Percentiles rank a stretch among this genome's conserved stretches.
Conservation (phyloP, 805 yeast species). For the Candida adriatica region DNA sequence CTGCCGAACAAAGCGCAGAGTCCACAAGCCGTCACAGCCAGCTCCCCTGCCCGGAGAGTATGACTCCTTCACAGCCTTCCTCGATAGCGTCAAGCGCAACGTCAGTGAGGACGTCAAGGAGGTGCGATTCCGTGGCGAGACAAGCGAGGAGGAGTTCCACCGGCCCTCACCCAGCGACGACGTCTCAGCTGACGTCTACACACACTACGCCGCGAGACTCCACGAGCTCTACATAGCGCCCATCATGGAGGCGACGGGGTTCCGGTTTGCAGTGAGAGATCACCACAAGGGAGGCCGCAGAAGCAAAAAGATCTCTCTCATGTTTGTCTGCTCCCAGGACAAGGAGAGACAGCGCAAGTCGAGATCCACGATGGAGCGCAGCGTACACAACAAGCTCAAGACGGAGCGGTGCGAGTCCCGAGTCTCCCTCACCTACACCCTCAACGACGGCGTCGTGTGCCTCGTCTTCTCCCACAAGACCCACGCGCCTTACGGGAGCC, state of each 20-base stretch:
- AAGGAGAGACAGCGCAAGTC: constrained; percentile 35
- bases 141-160: constrained; percentile 27
- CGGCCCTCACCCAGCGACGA: constrained; percentile 26
- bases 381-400: constrained; percentile 33
- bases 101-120: constrained; percentile 29
- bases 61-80: constrained; percentile 28
- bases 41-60: constrained; percentile 21
- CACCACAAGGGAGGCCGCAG: constrained; percentile 37
- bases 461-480: constrained; percentile 33
- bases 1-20: constrained; percentile 34
- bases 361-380: constrained; percentile 32
- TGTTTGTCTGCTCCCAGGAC: constrained; percentile 40
- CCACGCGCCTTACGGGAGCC: constrained; percentile 31
- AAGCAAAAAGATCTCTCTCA: constrained; percentile 35
- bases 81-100: constrained; percentile 30
- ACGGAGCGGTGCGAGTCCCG: constrained; percentile 35
- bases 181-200: constrained; percentile 27
- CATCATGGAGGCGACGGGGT: constrained; percentile 34
- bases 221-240: constrained; percentile 33
- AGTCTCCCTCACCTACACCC: constrained; percentile 31
- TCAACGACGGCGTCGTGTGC: constrained; percentile 30
- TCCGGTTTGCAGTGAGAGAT: constrained; percentile 37
- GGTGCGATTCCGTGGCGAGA: constrained; percentile 28
- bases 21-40: constrained; percentile 17
- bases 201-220: constrained; percentile 29